These are phyloP conservation scores for Yamadazyma scolyti DNA, from an alignment of 805 yeast species.

Conservation along the genomic window DNA sequence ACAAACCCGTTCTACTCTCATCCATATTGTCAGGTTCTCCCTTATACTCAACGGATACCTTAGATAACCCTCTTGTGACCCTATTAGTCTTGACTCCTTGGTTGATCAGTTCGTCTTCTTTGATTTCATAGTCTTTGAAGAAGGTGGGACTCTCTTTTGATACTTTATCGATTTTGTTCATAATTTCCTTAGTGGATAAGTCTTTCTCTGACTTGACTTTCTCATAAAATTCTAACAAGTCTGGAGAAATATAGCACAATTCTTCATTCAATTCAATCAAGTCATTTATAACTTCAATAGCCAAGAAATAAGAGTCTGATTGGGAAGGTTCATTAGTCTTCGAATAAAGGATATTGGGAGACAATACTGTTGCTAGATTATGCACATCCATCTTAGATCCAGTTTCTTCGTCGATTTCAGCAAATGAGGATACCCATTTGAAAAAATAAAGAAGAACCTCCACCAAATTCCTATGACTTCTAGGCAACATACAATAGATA, in stretches of 20 bases:
- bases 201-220: slow-evolving; percentile 22
- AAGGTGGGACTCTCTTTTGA: slow-evolving; percentile 28
- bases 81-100: slow-evolving; percentile 27
- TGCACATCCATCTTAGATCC: slow-evolving; percentile 93
- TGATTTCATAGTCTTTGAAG: slow-evolving; percentile 18
- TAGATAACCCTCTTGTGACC: slow-evolving; percentile 28
- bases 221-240: slow-evolving; percentile 48
- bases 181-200: slow-evolving; percentile 33
- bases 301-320: slow-evolving; percentile 77
- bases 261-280: slow-evolving; percentile 80
- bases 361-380: slow-evolving; percentile 90
- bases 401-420: slow-evolving; percentile 84
- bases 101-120: slow-evolving; percentile 16
- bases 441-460: slow-evolving; percentile 85
- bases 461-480: slow-evolving; percentile 74
- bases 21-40: slow-evolving; percentile 25
- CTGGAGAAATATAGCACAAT: slow-evolving; percentile 71
- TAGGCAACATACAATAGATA: slow-evolving; percentile 75
- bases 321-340: slow-evolving; percentile 27
- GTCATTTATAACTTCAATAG: slow-evolving; percentile 85
- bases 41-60: slow-evolving; percentile 22
- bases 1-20: no score
- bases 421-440: slow-evolving; percentile 94
- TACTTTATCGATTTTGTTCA: slow-evolving; percentile 27
- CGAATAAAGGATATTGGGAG: slow-evolving; percentile 82